A percentile compares a stretch with the other conserved stretches of the same genome.
These are phyloP conservation scores for Cytospora chrysosperma DNA, from an alignment of 2,329 filamentous ascomycete genomes.

Conservation along the genomic window DNA sequence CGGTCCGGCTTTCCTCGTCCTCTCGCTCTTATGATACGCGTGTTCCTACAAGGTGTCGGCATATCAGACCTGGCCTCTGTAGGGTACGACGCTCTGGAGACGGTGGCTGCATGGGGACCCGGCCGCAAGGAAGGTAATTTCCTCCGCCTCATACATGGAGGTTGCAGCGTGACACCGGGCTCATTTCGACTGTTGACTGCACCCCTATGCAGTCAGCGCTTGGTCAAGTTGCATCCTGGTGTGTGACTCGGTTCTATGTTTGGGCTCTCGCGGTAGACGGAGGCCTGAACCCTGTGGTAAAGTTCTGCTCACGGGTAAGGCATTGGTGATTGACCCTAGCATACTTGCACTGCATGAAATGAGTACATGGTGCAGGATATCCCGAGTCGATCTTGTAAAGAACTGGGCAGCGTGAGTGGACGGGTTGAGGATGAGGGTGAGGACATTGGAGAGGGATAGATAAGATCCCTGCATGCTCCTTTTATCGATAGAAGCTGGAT, in stretches of 20 bases:
- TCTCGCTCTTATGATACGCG: no score
- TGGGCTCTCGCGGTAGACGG: not conserved
- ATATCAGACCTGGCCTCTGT: not conserved
- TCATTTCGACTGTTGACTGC: conserved; percentile 5
- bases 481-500: conserved; percentile 17
- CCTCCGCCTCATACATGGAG: not conserved
- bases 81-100: conserved; percentile 1
- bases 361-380: no score
- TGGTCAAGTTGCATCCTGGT: not conserved
- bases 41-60: not conserved
- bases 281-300: not conserved
- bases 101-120: not conserved
- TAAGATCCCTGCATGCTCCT: conserved; percentile 9
- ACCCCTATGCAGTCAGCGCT: conserved; percentile 16
- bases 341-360: not conserved
- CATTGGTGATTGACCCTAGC: not conserved
- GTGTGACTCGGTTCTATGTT: not conserved
- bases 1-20: no score
- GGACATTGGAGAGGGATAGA: not conserved
- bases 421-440: not conserved
- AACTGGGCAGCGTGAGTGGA: no score
- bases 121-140: not conserved
- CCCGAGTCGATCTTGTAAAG: no score
- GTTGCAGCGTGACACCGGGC: conserved; percentile 2
- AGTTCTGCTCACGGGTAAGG: not conserved